Evolutionary conservation across 2,329 filamentous ascomycete species (phyloP), one percentile per base, ranked within the genome.

Genomic region (Calycina herbarum): DNA sequence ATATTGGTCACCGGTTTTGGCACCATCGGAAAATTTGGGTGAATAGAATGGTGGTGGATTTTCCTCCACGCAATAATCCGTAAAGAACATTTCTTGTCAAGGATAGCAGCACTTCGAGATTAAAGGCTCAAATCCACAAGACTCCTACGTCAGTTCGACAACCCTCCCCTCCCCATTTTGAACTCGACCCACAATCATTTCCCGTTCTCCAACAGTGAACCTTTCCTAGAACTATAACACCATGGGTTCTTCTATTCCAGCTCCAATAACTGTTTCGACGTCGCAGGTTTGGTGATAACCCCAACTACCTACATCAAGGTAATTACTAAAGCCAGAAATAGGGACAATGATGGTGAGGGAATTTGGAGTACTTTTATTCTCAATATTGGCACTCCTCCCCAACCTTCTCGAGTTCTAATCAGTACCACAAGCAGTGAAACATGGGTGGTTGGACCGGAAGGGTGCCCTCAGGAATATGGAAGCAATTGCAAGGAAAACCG

Each of bases 331-430:
- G 57, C 45, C 5, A 42, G 15, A 27, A 63, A 5, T 33, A 66
- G 66, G 64, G 69, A 69, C 51, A 80, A 83, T 65, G 86, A 86
- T 57, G 82, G 83, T 68, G 88, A 91, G 73, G 89, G 89, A 7
- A 83, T 83, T 67, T 93, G 90, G 90, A 91, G 88, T 11, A 85
- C 88, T 7, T 86, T 91, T 69, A 80, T 79, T 15, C 79, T 92
- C 64, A 83, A 78, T 71, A 81, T 83, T 24, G 86, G 86, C 51
- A 79, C 77, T 4, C 83, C 84, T 11, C 74, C 77, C 17, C 82
- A 85, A 68, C 74, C 77, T 45, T 79, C 86, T 40, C 82, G 83
- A 63, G 81, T 86, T 59, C 78, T 84, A 3, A 80, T 88, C 62
- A 91, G 88, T 71, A 92, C 89, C 5, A 82, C 84, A 6, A 80